phyloP scores from a whole-genome alignment of 805 yeast genomes.

The Aciculoconidium aculeatum region DNA sequence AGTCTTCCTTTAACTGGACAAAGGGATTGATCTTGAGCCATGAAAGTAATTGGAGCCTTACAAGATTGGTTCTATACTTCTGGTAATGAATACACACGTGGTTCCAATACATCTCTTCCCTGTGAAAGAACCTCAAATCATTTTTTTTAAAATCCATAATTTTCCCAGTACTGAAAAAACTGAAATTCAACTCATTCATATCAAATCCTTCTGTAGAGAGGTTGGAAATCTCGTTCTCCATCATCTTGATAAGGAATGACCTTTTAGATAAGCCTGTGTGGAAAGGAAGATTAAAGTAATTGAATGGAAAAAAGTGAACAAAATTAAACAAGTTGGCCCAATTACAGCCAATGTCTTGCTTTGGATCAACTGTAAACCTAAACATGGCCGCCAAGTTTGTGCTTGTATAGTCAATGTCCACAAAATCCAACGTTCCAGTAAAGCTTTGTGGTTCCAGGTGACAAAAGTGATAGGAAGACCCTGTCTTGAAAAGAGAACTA shows the following conservation, averaged over 20 bases:
- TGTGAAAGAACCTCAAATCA: constrained; percentile 28
- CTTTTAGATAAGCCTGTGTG: constrained; percentile 4
- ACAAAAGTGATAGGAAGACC: constrained; percentile 14
- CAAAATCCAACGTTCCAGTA: constrained; percentile 14
- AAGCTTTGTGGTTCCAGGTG: constrained; percentile 3
- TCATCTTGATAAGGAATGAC: constrained; percentile 2
- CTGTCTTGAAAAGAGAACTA: constrained; percentile 18
- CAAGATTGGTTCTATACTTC: constrained; percentile 14
- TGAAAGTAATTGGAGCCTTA: constrained; percentile 25
- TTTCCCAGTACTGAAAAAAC: constrained; percentile 19
- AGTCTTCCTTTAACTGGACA: constrained; percentile 20
- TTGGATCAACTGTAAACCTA: constrained; percentile 5
- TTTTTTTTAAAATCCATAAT: constrained; percentile 30
- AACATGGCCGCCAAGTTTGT: constrained; percentile 16
- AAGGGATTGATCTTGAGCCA: constrained; percentile 37
- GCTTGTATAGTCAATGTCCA: constrained; percentile 15
- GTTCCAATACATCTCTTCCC: constrained; percentile 4
- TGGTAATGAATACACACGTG: constrained; percentile 9
- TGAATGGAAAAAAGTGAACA: constrained; percentile 6
- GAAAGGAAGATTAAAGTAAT: constrained; percentile 4
- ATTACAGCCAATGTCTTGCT: background rate
- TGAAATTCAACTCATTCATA: constrained; percentile 6
- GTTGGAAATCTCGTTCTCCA: constrained; percentile 2
- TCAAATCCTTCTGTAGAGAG: background rate
- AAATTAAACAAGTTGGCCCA: constrained; percentile 6